Percentiles rank a stretch among this genome's conserved stretches.
These are phyloP conservation scores for Crepidotus variabilis DNA, from an alignment of 768 basidiomycete species.

Conservation along the genomic window DNA sequence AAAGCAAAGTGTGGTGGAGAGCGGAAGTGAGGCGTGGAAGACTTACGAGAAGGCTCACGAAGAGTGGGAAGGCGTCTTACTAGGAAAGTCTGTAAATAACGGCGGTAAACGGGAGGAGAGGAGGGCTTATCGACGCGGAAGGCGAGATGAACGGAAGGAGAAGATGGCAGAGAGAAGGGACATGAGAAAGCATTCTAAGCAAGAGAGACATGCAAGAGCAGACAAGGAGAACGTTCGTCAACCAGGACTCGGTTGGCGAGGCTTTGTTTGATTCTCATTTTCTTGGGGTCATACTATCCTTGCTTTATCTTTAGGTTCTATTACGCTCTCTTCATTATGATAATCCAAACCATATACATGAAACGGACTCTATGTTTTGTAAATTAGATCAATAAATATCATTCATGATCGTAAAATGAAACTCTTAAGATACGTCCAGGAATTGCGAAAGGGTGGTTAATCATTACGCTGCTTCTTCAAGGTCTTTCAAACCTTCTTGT, in stretches of 20 bases:
- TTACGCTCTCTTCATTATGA: too few relatives aligned
- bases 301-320: too few relatives aligned
- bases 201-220: not conserved
- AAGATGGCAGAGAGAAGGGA: not conserved
- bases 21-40: conserved; percentile 16
- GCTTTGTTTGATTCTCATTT: not conserved
- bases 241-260: not conserved
- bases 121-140: not conserved
- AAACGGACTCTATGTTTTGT: too few relatives aligned
- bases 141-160: not conserved
- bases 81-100: not conserved
- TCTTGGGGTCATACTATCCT: too few relatives aligned
- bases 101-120: too few relatives aligned
- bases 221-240: conserved; percentile 1
- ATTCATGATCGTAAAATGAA: too few relatives aligned
- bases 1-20: conserved; percentile 31
- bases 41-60: not conserved
- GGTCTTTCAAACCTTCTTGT: conserved; percentile 21
- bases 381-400: too few relatives aligned
- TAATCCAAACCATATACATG: too few relatives aligned
- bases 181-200: not conserved
- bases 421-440: too few relatives aligned
- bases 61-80: not conserved
- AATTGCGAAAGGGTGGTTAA: too few relatives aligned
- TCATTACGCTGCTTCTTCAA: conserved; percentile 12